Evolutionary conservation across 306 rosid species (phyloP).

Genomic region (Hylodesmum podocarpum): DNA sequence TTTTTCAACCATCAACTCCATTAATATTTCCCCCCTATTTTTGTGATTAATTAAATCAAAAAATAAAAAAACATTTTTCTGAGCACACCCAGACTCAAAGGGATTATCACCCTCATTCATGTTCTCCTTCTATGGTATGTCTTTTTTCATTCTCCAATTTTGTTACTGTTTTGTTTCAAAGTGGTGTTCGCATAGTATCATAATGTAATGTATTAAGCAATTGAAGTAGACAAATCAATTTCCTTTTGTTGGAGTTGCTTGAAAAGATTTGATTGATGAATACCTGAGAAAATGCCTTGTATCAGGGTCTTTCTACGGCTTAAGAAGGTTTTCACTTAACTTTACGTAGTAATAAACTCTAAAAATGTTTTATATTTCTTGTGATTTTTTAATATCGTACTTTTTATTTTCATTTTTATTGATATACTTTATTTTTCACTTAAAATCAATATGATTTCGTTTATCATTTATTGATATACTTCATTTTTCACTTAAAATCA

Average conservation of each 20-base stretch:
- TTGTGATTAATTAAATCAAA: slow-evolving; percentile 40
- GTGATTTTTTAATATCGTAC: too few species aligned
- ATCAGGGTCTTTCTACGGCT: too few species aligned
- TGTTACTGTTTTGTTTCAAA: not conserved
- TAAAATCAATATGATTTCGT: too few species aligned
- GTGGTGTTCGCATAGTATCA: not conserved
- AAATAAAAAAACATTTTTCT: slow-evolving; percentile 10
- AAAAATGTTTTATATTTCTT: too few species aligned
- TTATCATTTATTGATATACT: too few species aligned
- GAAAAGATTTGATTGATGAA: slow-evolving; percentile 29
- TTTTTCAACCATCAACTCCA: slow-evolving; percentile 39
- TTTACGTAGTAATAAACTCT: too few species aligned
- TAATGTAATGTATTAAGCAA: not conserved
- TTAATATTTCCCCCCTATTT: not conserved
- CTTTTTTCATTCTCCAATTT: not conserved
- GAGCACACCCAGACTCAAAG: slow-evolving; percentile 20
- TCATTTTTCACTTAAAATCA: too few species aligned
- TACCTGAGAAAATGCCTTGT: slow-evolving; percentile 27
- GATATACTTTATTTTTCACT: too few species aligned
- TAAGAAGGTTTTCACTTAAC: too few species aligned
- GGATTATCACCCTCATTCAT: slow-evolving; percentile 39
- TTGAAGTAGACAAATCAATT: not conserved
- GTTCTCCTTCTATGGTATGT: slow-evolving; percentile 50
- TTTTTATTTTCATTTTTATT: too few species aligned
- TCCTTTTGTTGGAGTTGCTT: slow-evolving; percentile 1